Evolutionary conservation across 2,329 filamentous ascomycete species (phyloP).

Genomic region (Cadophora gregata): DNA sequence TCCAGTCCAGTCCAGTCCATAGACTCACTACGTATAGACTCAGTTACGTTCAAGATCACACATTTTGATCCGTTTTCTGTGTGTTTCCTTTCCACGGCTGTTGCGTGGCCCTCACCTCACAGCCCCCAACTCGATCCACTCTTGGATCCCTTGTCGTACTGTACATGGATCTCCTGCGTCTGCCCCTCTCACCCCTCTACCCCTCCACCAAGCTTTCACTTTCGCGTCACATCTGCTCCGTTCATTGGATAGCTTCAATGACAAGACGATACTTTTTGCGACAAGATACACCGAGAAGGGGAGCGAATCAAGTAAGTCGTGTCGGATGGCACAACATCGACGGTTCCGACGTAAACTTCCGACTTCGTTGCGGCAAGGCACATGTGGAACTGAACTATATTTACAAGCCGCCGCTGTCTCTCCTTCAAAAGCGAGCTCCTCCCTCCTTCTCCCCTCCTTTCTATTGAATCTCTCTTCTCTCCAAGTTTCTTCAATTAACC

Average conservation of each 20-base stretch:
- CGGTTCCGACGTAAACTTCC: not conserved
- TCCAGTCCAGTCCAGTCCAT: no score
- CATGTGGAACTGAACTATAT: constrained; percentile 10
- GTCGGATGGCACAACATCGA: not conserved
- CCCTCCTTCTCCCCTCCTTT: not conserved
- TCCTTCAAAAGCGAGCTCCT: constrained; percentile 10
- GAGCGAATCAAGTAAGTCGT: constrained; percentile 2
- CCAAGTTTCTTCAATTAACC: not conserved
- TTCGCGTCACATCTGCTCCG: not conserved
- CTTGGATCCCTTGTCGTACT: not conserved
- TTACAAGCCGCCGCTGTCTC: not conserved
- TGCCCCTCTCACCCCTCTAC: constrained; percentile 14
- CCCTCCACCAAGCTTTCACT: constrained; percentile 20
- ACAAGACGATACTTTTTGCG: not conserved
- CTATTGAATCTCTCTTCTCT: not conserved
- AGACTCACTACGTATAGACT: no score
- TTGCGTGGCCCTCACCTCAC: no score
- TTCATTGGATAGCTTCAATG: constrained; percentile 22
- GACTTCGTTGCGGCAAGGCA: not conserved
- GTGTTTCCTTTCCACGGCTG: not conserved
- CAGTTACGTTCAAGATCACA: no score
- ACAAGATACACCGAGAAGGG: not conserved
- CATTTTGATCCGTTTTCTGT: not conserved
- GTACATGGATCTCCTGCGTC: not conserved
- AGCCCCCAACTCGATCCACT: constrained; percentile 1